phyloP scores from a whole-genome alignment of 2,329 filamentous ascomycete species.

The Cladobotryum mycophilum region DNA sequence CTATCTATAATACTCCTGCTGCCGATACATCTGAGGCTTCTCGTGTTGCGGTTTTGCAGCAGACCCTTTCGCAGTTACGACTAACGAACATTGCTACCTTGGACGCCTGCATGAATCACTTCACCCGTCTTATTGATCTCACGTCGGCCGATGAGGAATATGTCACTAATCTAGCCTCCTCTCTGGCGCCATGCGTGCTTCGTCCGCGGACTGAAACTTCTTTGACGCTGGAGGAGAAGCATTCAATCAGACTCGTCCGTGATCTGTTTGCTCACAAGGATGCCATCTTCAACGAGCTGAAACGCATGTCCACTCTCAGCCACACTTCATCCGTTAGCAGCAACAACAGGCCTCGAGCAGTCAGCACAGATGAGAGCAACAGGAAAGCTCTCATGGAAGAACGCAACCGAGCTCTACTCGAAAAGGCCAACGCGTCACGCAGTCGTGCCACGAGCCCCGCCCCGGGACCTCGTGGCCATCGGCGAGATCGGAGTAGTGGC shows the following conservation, averaged over 20 bases:
- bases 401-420: constrained; percentile 73
- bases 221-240: constrained; percentile 91
- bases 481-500: constrained; percentile 73
- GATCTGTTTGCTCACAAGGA: constrained; percentile 94
- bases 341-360: constrained; percentile 66
- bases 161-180: constrained; percentile 63
- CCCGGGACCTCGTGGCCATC: constrained; percentile 55
- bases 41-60: constrained; percentile 86
- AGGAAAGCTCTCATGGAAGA: constrained; percentile 92
- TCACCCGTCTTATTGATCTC: constrained; percentile 90
- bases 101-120: constrained; percentile 96
- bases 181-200: constrained; percentile 78
- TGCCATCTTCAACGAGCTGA: constrained; percentile 89
- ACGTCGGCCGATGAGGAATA: constrained; percentile 93
- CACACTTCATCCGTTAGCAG: constrained; percentile 51
- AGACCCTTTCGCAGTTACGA: constrained; percentile 87
- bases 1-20: constrained; percentile 81
- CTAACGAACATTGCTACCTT: constrained; percentile 98
- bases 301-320: constrained; percentile 71
- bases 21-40: constrained; percentile 70
- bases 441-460: constrained; percentile 71
- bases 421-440: constrained; percentile 56
- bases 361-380: constrained; percentile 94
- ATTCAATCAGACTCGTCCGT: constrained; percentile 81
- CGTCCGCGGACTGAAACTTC: constrained; percentile 82